Conservation (phyloP, 441 rosid genomes). For the Gossypium trilobum region DNA sequence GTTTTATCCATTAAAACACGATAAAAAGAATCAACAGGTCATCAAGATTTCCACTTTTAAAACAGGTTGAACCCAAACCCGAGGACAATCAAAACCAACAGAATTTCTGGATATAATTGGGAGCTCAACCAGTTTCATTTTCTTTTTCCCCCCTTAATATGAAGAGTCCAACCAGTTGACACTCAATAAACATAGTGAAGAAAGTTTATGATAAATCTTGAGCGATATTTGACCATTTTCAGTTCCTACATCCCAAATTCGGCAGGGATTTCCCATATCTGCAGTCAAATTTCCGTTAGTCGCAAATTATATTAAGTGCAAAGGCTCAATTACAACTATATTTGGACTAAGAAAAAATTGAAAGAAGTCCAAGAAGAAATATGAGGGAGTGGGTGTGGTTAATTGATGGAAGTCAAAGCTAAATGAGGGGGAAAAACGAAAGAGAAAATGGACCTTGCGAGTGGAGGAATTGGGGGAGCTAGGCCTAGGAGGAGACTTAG, state of each 20-base stretch:
- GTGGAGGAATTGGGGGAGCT: conserved; percentile 47
- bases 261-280: background rate
- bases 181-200: background rate
- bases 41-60: background rate
- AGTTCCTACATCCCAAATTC: background rate
- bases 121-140: background rate
- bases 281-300: background rate
- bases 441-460: conserved; percentile 36
- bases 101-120: background rate
- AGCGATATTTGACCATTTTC: background rate
- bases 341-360: background rate
- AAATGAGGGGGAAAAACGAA: background rate
- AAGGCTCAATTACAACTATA: background rate
- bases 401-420: background rate
- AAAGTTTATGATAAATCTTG: background rate
- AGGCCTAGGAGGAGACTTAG: conserved; percentile 42
- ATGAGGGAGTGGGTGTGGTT: background rate
- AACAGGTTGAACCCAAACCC: background rate
- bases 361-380: background rate
- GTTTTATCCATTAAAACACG: background rate
- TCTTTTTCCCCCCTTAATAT: background rate
- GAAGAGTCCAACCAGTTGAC: background rate
- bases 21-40: background rate
- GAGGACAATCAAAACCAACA: background rate
- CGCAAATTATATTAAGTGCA: background rate